Base-by-base conservation (phyloP, 768 basidiomycete genomes). In the Panaeolus papilionaceus region DNA sequence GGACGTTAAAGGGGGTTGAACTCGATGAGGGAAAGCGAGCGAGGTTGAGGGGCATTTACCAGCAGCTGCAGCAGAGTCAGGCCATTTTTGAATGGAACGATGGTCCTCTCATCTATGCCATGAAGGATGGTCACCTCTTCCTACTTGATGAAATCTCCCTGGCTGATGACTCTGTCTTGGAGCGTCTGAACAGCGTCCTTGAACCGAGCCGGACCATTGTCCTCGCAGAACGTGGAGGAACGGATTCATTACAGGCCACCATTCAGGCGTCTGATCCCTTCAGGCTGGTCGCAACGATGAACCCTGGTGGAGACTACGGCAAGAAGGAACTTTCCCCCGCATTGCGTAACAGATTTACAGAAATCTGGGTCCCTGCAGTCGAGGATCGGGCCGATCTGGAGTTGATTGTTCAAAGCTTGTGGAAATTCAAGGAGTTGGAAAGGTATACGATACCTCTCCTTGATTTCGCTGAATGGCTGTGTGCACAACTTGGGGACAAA, bases 281-380 rank as follows among this genome's bases (percentile, higher is more conserved):
- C 84, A 92, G 96, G 75, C 88, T 99, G 42, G 83, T 98, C 0
- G 95, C 98, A 2, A 99, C 98, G 2, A 99, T 99, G 98, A 99
- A 99, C 76, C 98, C 98, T 0, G 98, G 98, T 20, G 98, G 98
- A 14, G 98, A 99, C 74, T 99, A 96, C 73, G 98, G 98, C 26
- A 99, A 99, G 83, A 99, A 99, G 76, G 98, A 99, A 75, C 82
- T 99, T 2, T 99, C 98, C 1, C 97, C 96, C 38, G 98, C 98
- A 0, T 82, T 99, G 44, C 89, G 98, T 20, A 99, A 99, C 79
- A 89, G 98, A 4, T 99, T 99, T 80, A 99, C 98, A 3, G 98
- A 99, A 77, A 97, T 99, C 38, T 99, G 98, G 97, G 98, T 99
- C 0, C 96, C 97, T 3, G 81, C 89, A 18, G 86, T 98, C 38